phyloP scores from a whole-genome alignment of 768 basidiomycete genomes.

The Cystobasidiopsis lactophilus region DNA sequence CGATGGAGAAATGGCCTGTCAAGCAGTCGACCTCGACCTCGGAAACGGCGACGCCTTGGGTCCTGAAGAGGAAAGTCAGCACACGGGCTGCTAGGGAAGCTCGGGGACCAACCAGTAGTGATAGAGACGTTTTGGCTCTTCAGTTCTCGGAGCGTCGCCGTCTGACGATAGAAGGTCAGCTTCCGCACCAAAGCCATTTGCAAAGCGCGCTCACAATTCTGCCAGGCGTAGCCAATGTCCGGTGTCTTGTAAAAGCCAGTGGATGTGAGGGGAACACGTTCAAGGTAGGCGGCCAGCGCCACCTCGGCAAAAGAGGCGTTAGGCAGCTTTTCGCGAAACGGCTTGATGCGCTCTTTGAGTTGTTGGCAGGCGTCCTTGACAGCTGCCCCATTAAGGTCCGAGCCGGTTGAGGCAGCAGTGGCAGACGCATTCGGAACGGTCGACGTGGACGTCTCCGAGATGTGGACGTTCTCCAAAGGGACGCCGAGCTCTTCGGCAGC shows the following conservation, averaged over 20 bases:
- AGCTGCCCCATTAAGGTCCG: constrained; percentile 7
- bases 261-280: background rate
- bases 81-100: too few species aligned
- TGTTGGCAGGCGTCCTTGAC: constrained; percentile 18
- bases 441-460: constrained; percentile 15
- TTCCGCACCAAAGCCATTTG: background rate
- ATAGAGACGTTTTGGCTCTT: background rate
- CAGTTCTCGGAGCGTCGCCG: background rate
- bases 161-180: background rate
- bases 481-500: constrained; percentile 18
- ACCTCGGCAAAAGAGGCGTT: constrained; percentile 14
- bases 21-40: constrained; percentile 20
- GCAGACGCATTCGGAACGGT: constrained; percentile 17
- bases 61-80: constrained; percentile 11
- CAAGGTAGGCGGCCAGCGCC: constrained; percentile 11
- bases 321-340: constrained; percentile 12
- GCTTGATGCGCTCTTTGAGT: constrained; percentile 16
- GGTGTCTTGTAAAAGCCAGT: constrained; percentile 12
- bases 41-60: constrained; percentile 12
- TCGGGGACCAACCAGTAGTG: background rate
- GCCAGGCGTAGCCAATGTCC: constrained; percentile 12
- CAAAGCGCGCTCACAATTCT: background rate
- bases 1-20: constrained; percentile 16
- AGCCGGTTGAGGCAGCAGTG: constrained; percentile 11
- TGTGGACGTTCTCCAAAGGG: constrained; percentile 17